A percentile compares a stretch with the other conserved stretches of the same genome.
Evolutionary conservation across 2,329 filamentous ascomycete species (phyloP).

Genomic region (Calcarisporium arbuscula): DNA sequence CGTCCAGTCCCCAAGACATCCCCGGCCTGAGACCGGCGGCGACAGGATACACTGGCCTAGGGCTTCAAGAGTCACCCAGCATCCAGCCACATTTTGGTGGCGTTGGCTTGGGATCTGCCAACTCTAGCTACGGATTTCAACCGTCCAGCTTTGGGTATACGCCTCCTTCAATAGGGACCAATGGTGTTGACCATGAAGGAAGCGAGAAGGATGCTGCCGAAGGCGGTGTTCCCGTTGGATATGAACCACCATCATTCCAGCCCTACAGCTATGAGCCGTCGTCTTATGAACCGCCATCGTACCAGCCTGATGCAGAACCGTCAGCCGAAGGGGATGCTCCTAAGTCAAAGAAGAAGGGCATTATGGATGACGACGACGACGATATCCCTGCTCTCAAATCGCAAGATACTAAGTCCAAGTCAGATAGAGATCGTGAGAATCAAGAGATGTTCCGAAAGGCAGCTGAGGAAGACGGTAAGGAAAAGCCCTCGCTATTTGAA

Average conservation of each 20-base stretch:
- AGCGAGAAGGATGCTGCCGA: slow-evolving; percentile 12
- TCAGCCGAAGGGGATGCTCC: slow-evolving; percentile 36
- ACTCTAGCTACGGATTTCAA: slow-evolving; percentile 32
- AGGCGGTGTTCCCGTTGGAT: slow-evolving; percentile 36
- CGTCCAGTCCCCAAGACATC: too few species aligned
- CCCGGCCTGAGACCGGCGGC: too few species aligned
- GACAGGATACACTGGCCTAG: too few species aligned
- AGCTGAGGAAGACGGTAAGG: slow-evolving; percentile 66
- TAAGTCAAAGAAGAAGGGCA: slow-evolving; percentile 66
- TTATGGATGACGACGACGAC: slow-evolving; percentile 79
- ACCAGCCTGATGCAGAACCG: slow-evolving; percentile 43
- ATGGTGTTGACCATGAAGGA: slow-evolving; percentile 10
- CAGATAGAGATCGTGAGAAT: slow-evolving; percentile 69
- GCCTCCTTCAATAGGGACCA: slow-evolving; percentile 32
- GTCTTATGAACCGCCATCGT: slow-evolving; percentile 51
- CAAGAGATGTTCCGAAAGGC: slow-evolving; percentile 81
- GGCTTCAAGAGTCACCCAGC: slow-evolving; percentile 17
- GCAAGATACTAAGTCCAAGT: slow-evolving; percentile 55
- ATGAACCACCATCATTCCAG: slow-evolving; percentile 58
- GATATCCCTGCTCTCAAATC: slow-evolving; percentile 48
- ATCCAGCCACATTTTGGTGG: slow-evolving; percentile 10
- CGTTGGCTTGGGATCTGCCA: slow-evolving; percentile 10
- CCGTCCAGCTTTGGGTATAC: slow-evolving; percentile 42
- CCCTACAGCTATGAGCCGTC: slow-evolving; percentile 53
- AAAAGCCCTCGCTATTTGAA: background rate